Conservation (phyloP, 2,329 filamentous ascomycete species). For the Pyrenophora seminiperda region DNA sequence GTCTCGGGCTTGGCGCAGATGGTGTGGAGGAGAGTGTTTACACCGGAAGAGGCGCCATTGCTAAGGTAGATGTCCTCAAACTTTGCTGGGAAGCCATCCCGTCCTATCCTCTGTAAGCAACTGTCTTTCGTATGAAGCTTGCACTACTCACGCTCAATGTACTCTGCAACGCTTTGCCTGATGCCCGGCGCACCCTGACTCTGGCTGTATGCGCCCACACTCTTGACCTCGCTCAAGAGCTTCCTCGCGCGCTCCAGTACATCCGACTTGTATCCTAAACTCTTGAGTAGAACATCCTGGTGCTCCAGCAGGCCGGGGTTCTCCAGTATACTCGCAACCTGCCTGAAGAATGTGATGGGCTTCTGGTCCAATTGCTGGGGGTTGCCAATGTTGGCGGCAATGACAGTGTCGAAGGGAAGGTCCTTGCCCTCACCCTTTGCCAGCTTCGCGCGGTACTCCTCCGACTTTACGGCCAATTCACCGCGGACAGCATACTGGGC, state of each 20-base stretch:
- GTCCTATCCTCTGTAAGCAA: conserved; percentile 56
- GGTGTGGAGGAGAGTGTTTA: conserved; percentile 89
- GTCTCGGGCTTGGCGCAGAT: conserved; percentile 78
- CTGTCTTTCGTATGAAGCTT: not conserved
- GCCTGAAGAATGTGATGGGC: conserved; percentile 98
- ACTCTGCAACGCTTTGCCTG: conserved; percentile 85
- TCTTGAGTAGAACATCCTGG: conserved; percentile 74
- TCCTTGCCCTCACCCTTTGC: conserved; percentile 62
- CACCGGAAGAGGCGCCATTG: conserved; percentile 88
- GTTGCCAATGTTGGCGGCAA: conserved; percentile 98
- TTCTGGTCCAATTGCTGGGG: conserved; percentile 99
- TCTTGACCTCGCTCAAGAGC: conserved; percentile 82
- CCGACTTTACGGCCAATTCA: conserved; percentile 90
- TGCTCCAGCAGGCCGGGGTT: conserved; percentile 85
- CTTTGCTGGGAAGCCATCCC: conserved; percentile 86
- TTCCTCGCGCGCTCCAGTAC: conserved; percentile 82
- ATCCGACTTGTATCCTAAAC: conserved; percentile 86
- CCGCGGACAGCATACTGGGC: conserved; percentile 97
- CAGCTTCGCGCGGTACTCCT: conserved; percentile 82
- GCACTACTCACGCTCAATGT: conserved; percentile 74
- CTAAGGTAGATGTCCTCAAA: conserved; percentile 86
- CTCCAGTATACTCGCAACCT: conserved; percentile 91
- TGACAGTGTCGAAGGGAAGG: conserved; percentile 87
- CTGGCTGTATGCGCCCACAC: conserved; percentile 94
- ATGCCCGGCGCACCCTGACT: conserved; percentile 87